phyloP scores from a whole-genome alignment of 2,329 filamentous ascomycete genomes.

The Graphilbum sp. region DNA sequence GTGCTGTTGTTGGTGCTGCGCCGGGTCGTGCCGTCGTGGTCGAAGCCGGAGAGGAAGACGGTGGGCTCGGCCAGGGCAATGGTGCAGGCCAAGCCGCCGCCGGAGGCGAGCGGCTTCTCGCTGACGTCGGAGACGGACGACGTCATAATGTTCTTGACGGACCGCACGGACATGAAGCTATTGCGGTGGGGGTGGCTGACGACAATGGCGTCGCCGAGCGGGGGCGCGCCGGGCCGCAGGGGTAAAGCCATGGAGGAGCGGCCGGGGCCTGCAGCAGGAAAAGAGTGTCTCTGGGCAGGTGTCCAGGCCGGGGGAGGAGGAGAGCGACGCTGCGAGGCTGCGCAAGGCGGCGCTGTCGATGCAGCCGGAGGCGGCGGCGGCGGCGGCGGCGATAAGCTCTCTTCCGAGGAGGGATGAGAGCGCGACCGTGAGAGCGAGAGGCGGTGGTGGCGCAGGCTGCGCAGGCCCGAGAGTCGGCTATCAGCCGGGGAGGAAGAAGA shows the following conservation, averaged over 20 bases:
- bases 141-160: conserved; percentile 32
- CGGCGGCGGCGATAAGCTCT: no score
- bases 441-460: conserved; percentile 14
- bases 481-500: neutral
- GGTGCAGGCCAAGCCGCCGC: conserved; percentile 57
- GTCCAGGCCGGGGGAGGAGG: neutral
- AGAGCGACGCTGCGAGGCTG: neutral
- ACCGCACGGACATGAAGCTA: conserved; percentile 33
- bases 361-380: no score
- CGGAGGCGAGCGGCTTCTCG: conserved; percentile 62
- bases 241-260: neutral
- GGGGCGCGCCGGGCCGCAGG: no score
- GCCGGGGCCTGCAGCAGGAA: neutral
- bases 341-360: no score
- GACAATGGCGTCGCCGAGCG: neutral
- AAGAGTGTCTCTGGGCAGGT: neutral
- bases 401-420: conserved; percentile 1
- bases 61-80: conserved; percentile 67
- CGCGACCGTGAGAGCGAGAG: conserved; percentile 6
- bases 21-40: conserved; percentile 44
- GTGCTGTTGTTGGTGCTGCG: conserved; percentile 46
- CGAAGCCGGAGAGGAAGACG: conserved; percentile 64
- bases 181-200: conserved; percentile 20
- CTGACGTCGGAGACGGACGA: conserved; percentile 33
- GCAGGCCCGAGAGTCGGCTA: conserved; percentile 5